Conservation (phyloP, 345 rosid species). For the Brassica cretica region DNA sequence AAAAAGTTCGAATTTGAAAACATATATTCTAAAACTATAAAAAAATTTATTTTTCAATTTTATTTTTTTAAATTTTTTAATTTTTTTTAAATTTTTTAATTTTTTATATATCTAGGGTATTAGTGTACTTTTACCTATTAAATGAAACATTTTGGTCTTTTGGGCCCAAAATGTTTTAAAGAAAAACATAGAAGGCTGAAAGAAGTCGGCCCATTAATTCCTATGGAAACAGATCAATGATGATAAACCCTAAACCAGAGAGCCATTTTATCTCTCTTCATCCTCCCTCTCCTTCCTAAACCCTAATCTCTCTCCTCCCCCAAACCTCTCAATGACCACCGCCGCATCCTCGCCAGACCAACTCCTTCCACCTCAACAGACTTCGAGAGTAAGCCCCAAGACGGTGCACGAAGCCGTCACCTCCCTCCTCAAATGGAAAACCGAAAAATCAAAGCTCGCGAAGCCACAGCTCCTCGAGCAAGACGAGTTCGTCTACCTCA, state of each 20-base stretch:
- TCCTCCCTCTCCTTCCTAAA: slow-evolving; percentile 17
- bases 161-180: slow-evolving; percentile 14
- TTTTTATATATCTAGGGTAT: too few species aligned
- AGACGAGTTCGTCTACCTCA: slow-evolving; percentile 64
- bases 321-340: slow-evolving; percentile 30
- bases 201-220: slow-evolving; percentile 17
- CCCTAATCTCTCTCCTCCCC: slow-evolving; percentile 21
- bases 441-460: slow-evolving; percentile 42
- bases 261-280: not conserved
- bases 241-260: slow-evolving; percentile 16
- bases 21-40: too few species aligned
- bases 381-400: slow-evolving; percentile 36
- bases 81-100: too few species aligned
- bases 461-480: slow-evolving; percentile 70
- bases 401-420: slow-evolving; percentile 48
- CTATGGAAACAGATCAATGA: not conserved
- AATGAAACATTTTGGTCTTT: too few species aligned
- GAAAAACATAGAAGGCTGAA: not conserved
- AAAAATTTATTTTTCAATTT: too few species aligned
- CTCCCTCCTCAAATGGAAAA: slow-evolving; percentile 59
- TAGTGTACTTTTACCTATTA: too few species aligned
- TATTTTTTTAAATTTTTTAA: too few species aligned
- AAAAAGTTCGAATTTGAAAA: too few species aligned
- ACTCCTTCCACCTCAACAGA: not conserved
- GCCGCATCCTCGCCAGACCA: slow-evolving; percentile 26